A percentile compares a stretch with the other conserved stretches of the same genome.
Conservation (phyloP, 225 moss, liverwort and hornwort genomes). For the Sphagnum contortum region DNA sequence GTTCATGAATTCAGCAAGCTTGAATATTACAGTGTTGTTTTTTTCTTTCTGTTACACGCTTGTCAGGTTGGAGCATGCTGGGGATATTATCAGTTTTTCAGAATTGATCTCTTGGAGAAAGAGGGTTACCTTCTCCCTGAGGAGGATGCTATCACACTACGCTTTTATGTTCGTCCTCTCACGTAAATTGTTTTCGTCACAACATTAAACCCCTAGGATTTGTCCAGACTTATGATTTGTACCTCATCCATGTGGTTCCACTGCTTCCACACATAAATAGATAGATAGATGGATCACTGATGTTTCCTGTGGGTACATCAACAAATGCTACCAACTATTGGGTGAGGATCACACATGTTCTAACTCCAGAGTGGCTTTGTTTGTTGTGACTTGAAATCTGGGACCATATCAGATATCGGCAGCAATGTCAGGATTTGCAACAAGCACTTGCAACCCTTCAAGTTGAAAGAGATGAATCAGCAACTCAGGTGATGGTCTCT, state of each 20-base stretch:
- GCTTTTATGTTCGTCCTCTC: constrained; percentile 51
- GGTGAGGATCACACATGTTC: too few species aligned
- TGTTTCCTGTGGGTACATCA: too few species aligned
- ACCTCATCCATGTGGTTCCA: not conserved
- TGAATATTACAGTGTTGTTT: constrained; percentile 4
- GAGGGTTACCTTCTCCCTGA: constrained; percentile 53
- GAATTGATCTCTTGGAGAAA: constrained; percentile 54
- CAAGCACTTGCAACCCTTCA: constrained; percentile 28
- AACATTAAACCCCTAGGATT: not conserved
- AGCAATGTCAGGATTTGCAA: constrained; percentile 54
- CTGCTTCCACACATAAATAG: not conserved
- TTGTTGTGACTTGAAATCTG: not conserved
- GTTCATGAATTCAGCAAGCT: not conserved
- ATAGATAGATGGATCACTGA: too few species aligned
- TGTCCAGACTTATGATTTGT: not conserved
- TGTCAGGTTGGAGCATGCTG: constrained; percentile 54
- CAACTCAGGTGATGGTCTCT: constrained; percentile 17
- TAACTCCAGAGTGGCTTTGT: too few species aligned
- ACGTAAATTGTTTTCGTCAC: constrained; percentile 21
- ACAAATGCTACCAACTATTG: too few species aligned
- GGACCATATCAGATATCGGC: constrained; percentile 34
- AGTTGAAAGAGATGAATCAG: constrained; percentile 50
- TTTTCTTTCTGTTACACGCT: not conserved
- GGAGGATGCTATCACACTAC: constrained; percentile 44
- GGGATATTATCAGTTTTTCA: constrained; percentile 63